A percentile compares a stretch with the other conserved stretches of the same genome.
Evolutionary conservation across 179 eudicot genomes (phyloP).

Genomic region (Patellifolia procumbens): DNA sequence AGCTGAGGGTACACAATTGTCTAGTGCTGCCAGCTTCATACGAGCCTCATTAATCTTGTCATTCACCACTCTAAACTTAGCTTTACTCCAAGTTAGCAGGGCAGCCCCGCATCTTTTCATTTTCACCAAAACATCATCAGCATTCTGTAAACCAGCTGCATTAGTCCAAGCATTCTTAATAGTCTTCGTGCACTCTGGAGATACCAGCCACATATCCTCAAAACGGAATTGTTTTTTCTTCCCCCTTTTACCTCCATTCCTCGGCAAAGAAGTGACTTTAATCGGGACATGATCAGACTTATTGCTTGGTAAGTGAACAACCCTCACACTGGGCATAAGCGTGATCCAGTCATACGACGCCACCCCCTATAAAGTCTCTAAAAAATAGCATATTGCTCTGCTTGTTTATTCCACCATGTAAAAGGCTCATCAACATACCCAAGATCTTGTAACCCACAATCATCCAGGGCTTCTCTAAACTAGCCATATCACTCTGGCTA

Average conservation of each 20-base stretch:
- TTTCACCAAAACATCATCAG: neutral
- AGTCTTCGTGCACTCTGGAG: too few species aligned
- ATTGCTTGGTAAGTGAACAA: too few species aligned
- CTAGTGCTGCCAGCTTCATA: neutral
- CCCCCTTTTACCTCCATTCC: too few species aligned
- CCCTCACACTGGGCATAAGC: too few species aligned
- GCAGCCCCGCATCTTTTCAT: neutral
- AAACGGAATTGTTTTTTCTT: too few species aligned
- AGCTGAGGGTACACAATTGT: neutral
- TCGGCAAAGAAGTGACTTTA: too few species aligned
- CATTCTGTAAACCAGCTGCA: neutral
- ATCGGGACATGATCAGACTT: too few species aligned
- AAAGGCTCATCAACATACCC: neutral
- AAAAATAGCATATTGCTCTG: neutral
- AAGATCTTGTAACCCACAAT: neutral
- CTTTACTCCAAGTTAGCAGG: neutral
- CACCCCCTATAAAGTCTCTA: too few species aligned
- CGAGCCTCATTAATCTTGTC: neutral
- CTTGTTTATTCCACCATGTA: constrained; percentile 7
- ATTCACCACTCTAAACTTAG: neutral
- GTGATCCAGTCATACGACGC: neutral
- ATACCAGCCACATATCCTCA: too few species aligned
- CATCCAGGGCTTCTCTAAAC: neutral
- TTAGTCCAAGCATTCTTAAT: too few species aligned
- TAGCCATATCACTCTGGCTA: neutral